Evolutionary conservation across 345 rosid genomes (phyloP).

Genomic region (Viola odorata): DNA sequence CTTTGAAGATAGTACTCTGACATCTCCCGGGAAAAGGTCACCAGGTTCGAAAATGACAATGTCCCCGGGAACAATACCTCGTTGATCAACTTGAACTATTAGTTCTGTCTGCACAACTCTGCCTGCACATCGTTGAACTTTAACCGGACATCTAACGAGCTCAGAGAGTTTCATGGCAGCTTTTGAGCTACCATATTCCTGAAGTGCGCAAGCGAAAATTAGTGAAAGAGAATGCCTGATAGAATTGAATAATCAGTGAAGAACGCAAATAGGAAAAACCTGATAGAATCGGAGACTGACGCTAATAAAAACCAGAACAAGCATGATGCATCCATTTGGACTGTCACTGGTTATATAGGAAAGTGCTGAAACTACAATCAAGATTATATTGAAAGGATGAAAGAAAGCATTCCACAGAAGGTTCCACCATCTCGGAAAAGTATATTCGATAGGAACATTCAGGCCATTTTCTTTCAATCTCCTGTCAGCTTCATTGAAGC

Average conservation of each 20-base stretch:
- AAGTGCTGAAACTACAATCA: constrained; percentile 49
- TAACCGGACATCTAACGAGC: constrained; percentile 50
- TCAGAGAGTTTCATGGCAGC: constrained; percentile 74
- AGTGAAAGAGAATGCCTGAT: not conserved
- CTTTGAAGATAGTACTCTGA: constrained; percentile 58
- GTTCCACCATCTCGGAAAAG: constrained; percentile 55
- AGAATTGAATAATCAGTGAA: not conserved
- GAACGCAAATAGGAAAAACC: constrained; percentile 25
- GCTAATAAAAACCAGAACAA: constrained; percentile 51
- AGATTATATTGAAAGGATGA: constrained; percentile 68
- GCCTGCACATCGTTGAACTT: constrained; percentile 76
- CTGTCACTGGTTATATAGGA: constrained; percentile 59
- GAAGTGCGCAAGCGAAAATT: constrained; percentile 5
- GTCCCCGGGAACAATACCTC: constrained; percentile 70
- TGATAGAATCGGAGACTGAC: constrained; percentile 58
- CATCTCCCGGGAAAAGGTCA: constrained; percentile 70
- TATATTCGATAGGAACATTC: constrained; percentile 43
- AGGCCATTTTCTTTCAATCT: constrained; percentile 62
- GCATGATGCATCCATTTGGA: constrained; percentile 66
- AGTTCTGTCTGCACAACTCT: constrained; percentile 62
- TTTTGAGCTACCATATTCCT: constrained; percentile 68
- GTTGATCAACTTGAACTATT: constrained; percentile 61
- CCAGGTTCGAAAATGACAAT: constrained; percentile 64
- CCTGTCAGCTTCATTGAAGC: constrained; percentile 65
- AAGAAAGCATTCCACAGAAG: constrained; percentile 64